Conservation (phyloP, 805 yeast genomes). For the Wickerhamiella sorbophila region DNA sequence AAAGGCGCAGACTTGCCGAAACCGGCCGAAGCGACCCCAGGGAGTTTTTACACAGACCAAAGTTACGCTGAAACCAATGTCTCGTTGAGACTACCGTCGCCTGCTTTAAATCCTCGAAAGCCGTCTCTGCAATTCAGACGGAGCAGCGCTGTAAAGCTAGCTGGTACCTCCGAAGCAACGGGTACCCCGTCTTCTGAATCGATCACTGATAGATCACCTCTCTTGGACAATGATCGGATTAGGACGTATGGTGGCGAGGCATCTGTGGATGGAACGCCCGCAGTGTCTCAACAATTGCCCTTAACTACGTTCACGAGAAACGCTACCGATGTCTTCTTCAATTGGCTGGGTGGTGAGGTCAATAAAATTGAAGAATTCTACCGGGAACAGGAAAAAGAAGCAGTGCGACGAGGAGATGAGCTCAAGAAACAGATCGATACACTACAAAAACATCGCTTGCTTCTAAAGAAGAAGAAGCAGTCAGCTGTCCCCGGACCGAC, state of each 20-base stretch:
- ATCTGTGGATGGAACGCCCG: neutral
- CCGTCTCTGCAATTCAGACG: too few species aligned
- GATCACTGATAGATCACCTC: slow-evolving; percentile 18
- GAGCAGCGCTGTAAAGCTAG: neutral
- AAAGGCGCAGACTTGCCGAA: neutral
- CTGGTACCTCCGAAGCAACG: neutral
- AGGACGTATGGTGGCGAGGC: neutral
- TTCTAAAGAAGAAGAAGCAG: slow-evolving; percentile 5
- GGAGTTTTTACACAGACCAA: neutral
- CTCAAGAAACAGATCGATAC: slow-evolving; percentile 51
- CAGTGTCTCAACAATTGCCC: slow-evolving; percentile 2
- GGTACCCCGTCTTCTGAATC: neutral
- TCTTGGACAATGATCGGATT: slow-evolving; percentile 12
- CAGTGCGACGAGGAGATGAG: slow-evolving; percentile 41
- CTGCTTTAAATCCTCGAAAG: neutral
- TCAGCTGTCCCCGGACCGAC: neutral
- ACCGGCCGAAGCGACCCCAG: neutral
- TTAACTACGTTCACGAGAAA: slow-evolving; percentile 13
- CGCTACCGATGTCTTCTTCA: slow-evolving; percentile 37
- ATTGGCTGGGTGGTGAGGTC: slow-evolving; percentile 54
- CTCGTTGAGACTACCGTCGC: neutral
- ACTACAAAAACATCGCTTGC: slow-evolving; percentile 41
- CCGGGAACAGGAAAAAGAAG: slow-evolving; percentile 43
- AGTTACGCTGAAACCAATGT: neutral
- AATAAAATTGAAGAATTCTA: slow-evolving; percentile 48